Evolutionary conservation across 768 basidiomycete species (phyloP), one percentile per base, ranked within the genome.

Genomic region (Termitomyces sp.): DNA sequence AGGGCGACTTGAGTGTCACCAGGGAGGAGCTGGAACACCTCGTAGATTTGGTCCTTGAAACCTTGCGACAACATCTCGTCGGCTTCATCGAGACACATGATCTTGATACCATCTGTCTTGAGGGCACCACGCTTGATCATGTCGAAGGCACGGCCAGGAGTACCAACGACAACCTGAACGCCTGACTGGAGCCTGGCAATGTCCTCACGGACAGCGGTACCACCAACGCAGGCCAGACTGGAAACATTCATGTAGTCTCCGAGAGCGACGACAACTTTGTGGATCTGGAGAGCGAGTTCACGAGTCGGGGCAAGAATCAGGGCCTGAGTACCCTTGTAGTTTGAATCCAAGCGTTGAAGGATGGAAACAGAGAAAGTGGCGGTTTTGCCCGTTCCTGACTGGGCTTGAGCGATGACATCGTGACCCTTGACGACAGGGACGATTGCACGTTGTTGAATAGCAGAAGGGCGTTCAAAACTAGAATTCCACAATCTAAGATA

Each of bases 351-450:
- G 37, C 56, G 58, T 77, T 99, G 94, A 64, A 99, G 88, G 71
- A 98, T 96, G 57, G 95, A 96, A 70, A 99, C 89, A 71, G 93
- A 94, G 80, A 98, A 98, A n/a, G 97, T 98, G 58, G 96, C 97
- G 57, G 97, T 98, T 81, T 98, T 99, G 72, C 97, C 97, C 62
- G 97, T 98, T 66, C 97, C 97, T 33, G 96, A 98, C 81, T 98
- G 97, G 66, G 97, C 97, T 74, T 95, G 95, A 56, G 95, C 96
- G 67, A 98, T 98, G 68, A 97, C 95, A 82, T 98, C 96, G 82
- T 96, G 93, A 39, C 94, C 95, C 74, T 95, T 95, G 67, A 95
- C 87, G 71, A 99, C 95, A 66, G 97, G 96, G 64, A 97, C 89
- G 75, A 99, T 99, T 62, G 97, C 97, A 67, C 97, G 91, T 79